Evolutionary conservation across 768 basidiomycete genomes (phyloP), one percentile per base, ranked within the genome.

Genomic region (Collybia sordida): DNA sequence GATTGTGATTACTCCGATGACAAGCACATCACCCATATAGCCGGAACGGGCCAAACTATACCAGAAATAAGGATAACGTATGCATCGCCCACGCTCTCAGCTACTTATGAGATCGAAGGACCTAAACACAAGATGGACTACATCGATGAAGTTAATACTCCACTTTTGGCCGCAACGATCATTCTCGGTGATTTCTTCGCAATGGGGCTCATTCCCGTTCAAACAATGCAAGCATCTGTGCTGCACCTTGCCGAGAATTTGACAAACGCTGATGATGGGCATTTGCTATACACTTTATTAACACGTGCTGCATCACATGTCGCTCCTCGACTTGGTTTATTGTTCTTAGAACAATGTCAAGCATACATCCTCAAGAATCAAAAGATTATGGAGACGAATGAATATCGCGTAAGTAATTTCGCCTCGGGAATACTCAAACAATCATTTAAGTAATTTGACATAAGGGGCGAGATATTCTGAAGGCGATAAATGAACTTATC

Each of bases 171-270:
- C 2, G 44, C 39, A 4, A 45, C 50, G 14, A 37, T 45, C n/a
- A 23, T 52, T 15, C 28, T 52, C 28, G 25, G 46, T 15, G 51
- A 53, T 36, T 23, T 53, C 22, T 53, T 49, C 42, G 21, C 47
- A 5, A 45, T 53, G 41, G 42, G 47, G 18, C 40, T 49, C 14
- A 17, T 53, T 21, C 52, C 48, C 18, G 37, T 38, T 19, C 38
- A 53, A 14, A 21, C 41, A 27, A 49, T 53, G 47, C 42, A 53
- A 36, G 22, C 22, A 9, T 53, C 47, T 25, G 45, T 45, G 31
- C 27, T 49, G 19, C 49, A 49, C 24, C 41, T 53, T 23, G 31
- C 45, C n/a, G 37, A 49, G 21, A 48, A 53, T 25, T 22, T 45
- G n/a, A 41, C 22, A 12, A 22, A 39, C 17, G 15, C 25, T 2